Conservation (phyloP, 768 basidiomycete genomes). For the Solioccasus polychromus region DNA sequence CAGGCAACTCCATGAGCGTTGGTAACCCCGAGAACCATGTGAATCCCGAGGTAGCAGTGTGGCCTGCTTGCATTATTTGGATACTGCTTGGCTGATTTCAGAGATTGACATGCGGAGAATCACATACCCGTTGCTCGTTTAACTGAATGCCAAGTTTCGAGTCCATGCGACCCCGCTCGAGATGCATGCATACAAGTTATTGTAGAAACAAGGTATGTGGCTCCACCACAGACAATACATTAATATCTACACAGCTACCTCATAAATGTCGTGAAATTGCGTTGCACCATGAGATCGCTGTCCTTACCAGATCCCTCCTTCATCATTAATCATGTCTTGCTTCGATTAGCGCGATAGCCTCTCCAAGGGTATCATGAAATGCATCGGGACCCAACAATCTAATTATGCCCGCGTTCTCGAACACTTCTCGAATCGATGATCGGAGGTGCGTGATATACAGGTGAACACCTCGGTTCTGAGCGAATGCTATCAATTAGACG, state of each 20-base stretch:
- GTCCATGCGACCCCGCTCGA: neutral
- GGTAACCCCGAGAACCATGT: neutral
- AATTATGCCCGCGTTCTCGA: constrained; percentile 45
- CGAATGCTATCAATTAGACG: neutral
- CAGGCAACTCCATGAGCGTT: too few species aligned
- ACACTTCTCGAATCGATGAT: constrained; percentile 32
- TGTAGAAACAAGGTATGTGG: neutral
- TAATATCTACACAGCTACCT: neutral
- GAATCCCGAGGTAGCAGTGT: neutral
- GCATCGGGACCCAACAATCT: constrained; percentile 41
- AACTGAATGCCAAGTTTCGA: neutral
- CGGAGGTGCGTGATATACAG: constrained; percentile 49
- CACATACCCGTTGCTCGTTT: neutral
- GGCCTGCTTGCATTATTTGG: neutral
- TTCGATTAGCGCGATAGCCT: constrained; percentile 41
- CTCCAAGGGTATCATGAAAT: constrained; percentile 43
- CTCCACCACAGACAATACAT: neutral
- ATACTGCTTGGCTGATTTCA: neutral
- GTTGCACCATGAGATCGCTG: neutral
- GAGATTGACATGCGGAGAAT: neutral
- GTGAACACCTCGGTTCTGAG: constrained; percentile 41
- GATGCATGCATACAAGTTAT: neutral
- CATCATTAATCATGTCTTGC: constrained; percentile 11
- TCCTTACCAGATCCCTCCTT: neutral
- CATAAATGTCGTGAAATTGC: neutral